Percentiles rank a stretch among this genome's conserved stretches.
phyloP scores from a whole-genome alignment of 129 eudicot genomes.

The Tanacetum coccineum region DNA sequence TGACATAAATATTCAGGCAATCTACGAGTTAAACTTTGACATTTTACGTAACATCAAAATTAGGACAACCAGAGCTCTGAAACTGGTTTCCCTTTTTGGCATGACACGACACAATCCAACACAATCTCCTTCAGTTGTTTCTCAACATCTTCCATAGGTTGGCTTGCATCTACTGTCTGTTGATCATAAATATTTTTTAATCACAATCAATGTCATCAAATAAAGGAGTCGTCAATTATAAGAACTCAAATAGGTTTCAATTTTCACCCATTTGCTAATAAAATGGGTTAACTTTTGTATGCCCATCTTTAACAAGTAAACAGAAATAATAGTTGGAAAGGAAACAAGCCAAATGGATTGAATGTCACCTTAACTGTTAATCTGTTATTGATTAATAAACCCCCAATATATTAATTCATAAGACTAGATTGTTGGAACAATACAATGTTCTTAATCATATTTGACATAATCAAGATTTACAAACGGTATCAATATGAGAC shows the following conservation, averaged over 20 bases:
- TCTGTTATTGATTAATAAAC: not conserved
- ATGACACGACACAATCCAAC: constrained; percentile 47
- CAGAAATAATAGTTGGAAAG: not conserved
- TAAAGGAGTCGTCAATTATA: not conserved
- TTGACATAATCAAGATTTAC: not conserved
- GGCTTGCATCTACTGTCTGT: constrained; percentile 77
- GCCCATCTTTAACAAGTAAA: not conserved
- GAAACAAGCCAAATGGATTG: not conserved
- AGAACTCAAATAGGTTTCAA: not conserved
- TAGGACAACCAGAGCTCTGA: constrained; percentile 56
- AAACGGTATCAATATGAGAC: not conserved
- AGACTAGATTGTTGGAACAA: not conserved
- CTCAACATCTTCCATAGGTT: constrained; percentile 69
- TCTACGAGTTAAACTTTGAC: not conserved
- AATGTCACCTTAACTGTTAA: not conserved
- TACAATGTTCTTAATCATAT: not conserved
- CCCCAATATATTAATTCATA: not conserved
- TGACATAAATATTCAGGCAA: constrained; percentile 13
- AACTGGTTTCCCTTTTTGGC: constrained; percentile 63
- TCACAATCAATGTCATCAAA: constrained; percentile 11
- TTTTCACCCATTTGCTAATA: not conserved
- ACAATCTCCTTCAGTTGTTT: constrained; percentile 54
- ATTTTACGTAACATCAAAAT: constrained; percentile 1
- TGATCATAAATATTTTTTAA: constrained; percentile 2
- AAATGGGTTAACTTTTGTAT: not conserved